Conservation (phyloP, 176 grass and related monocot genomes). For the Dactylis glomerata region DNA sequence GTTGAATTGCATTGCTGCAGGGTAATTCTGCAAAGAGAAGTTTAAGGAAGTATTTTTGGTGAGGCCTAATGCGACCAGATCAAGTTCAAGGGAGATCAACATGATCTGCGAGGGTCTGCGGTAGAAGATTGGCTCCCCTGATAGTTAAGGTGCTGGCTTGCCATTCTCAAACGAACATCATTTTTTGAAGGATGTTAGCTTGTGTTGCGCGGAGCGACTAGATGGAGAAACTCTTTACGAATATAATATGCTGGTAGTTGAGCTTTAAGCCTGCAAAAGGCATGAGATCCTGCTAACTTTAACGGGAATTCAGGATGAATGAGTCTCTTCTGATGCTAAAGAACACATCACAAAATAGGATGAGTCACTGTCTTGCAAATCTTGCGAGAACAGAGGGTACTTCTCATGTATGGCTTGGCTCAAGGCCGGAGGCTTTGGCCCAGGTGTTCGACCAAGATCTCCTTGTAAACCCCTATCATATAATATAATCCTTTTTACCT, state of each 20-base stretch:
- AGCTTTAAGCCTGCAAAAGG: background rate
- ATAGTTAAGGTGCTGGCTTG: background rate
- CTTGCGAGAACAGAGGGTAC: background rate
- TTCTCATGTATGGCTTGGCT: no score
- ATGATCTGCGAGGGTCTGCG: conserved; percentile 76
- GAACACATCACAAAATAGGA: no score
- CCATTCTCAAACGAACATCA: background rate
- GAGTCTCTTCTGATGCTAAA: no score
- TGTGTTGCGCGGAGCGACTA: background rate
- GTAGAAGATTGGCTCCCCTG: conserved; percentile 23
- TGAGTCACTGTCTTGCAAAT: no score
- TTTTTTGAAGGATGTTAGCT: background rate
- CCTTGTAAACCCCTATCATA: no score
- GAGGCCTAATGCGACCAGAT: conserved; percentile 83
- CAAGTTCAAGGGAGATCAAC: conserved; percentile 86
- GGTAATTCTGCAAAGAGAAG: conserved; percentile 76
- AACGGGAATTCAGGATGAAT: background rate
- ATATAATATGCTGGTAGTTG: background rate
- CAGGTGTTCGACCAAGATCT: no score
- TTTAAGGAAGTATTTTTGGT: conserved; percentile 76
- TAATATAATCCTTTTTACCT: no score
- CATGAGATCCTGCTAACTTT: background rate
- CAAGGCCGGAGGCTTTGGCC: no score
- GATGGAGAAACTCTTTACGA: background rate
- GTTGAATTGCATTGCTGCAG: conserved; percentile 35